Evolutionary conservation across 768 basidiomycete species (phyloP), one percentile per base, ranked within the genome.

Genomic region (Phylloporus arenicola): DNA sequence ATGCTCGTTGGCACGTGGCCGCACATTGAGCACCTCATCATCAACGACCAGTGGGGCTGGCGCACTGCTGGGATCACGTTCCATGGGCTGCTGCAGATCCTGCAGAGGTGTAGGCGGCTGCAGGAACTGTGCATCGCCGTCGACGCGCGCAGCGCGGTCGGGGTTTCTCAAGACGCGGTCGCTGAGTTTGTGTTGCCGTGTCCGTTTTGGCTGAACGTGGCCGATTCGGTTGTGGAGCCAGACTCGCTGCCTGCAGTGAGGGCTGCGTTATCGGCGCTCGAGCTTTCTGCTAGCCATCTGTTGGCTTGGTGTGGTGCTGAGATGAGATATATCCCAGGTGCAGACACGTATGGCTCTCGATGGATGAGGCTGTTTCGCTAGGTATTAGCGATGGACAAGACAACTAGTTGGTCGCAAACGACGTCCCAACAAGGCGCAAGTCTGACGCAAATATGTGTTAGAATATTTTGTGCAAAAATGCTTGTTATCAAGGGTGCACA

Each of bases 21-120:
- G 7, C 17, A 37, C 6, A 17, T 60, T 5, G 31, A 44, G 7
- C 30, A 29, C 1, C 24, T 60, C 25, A 4, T 44, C 29, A 37
- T 59, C 42, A 51, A 59, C 29, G 45, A 51, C 20, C 33, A 47
- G 3, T 53, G 46, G 51, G 54, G 52, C 10, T 60, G 54, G 52
- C 19, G 48, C 6, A 43, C 34, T 1, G 1, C 37, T 0, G 54
- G 50, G 16, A 42, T 59, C 51, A 49, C 52, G 11, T 31, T 53
- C 8, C 22, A 12, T 7, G 48, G 54, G 19, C 44, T 59, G 4
- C 12, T 29, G 14, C 43, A 17, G 20, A 17, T 56, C 2, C 10
- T 56, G 16, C 31, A 33, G 2, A 19, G 35, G n/a, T 57, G 47
- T 17, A 16, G 7, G n/a, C 7, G 2, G 3, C 25, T 49, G 22